Percentiles rank a stretch among this genome's conserved stretches.
Conservation (phyloP, 1,284 basidiomycete species). For the Neotropicomus parvogracilis region DNA sequence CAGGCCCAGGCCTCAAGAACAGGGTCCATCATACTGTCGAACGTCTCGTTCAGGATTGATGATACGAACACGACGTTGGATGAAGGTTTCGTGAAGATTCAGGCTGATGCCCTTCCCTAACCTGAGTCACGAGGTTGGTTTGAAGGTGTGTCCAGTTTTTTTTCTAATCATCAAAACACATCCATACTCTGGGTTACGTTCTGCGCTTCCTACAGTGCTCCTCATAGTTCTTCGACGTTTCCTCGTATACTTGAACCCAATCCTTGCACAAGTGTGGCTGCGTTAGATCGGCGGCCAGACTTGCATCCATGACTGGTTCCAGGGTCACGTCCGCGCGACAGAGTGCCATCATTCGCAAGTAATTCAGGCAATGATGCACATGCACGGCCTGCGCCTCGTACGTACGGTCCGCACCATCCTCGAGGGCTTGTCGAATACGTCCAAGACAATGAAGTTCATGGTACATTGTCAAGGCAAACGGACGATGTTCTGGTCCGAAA, state of each 20-base stretch:
- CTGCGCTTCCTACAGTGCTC: slow-evolving; percentile 8
- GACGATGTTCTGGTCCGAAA: slow-evolving; percentile 25
- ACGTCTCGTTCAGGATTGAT: no score
- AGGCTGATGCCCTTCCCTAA: no score
- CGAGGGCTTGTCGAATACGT: slow-evolving; percentile 24
- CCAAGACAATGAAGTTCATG: slow-evolving; percentile 35
- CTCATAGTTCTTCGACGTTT: slow-evolving; percentile 19
- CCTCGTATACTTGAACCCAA: slow-evolving; percentile 43
- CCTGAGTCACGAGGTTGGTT: no score
- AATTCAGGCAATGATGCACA: slow-evolving; percentile 38
- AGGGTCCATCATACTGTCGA: no score
- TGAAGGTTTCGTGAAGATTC: no score
- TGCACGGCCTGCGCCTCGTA: slow-evolving; percentile 36
- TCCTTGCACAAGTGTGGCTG: slow-evolving; percentile 45
- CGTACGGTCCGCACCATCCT: slow-evolving; percentile 17
- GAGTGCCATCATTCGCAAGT: slow-evolving; percentile 34
- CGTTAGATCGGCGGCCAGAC: slow-evolving; percentile 38
- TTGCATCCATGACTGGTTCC: slow-evolving; percentile 32
- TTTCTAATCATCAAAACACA: no score
- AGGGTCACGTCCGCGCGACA: slow-evolving; percentile 36
- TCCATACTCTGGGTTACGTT: neutral
- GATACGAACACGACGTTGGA: no score
- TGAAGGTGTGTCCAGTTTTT: no score
- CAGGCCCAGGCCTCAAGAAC: no score
- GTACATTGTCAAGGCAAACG: slow-evolving; percentile 32